Conservation (phyloP, 768 basidiomycete species). For the Dacryopinax spathularia region DNA sequence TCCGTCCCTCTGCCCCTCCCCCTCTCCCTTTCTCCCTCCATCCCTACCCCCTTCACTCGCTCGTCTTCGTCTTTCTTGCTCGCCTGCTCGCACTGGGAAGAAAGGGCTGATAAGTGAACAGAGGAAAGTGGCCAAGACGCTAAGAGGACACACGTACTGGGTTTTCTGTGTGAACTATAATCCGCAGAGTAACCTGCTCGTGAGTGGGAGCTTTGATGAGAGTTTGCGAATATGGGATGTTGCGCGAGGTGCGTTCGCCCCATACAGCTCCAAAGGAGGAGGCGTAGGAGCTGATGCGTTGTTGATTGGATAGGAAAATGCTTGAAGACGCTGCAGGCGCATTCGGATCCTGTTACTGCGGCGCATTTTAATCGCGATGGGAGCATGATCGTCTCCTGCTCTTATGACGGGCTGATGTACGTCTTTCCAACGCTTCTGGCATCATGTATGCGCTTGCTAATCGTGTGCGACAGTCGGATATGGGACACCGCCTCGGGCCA, state of each 20-base stretch:
- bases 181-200: slow-evolving; percentile 76
- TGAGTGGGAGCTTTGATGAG: slow-evolving; percentile 91
- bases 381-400: slow-evolving; percentile 83
- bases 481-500: slow-evolving; percentile 98
- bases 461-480: slow-evolving; percentile 56
- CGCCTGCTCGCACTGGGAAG: not conserved
- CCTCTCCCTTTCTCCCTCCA: no score
- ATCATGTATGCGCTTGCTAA: not conserved
- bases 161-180: slow-evolving; percentile 91
- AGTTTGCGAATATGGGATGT: slow-evolving; percentile 96
- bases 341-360: slow-evolving; percentile 92
- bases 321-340: slow-evolving; percentile 82
- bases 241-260: slow-evolving; percentile 46
- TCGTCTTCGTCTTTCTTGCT: no score
- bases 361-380: slow-evolving; percentile 92
- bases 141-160: slow-evolving; percentile 82
- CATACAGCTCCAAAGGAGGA: not conserved
- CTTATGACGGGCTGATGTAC: slow-evolving; percentile 95
- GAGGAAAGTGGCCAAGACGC: slow-evolving; percentile 46
- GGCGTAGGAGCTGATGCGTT: not conserved
- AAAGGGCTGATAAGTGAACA: slow-evolving; percentile 19
- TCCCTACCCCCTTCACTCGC: not conserved
- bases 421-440: slow-evolving; percentile 18
- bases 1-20: slow-evolving; percentile 5
- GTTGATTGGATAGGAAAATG: slow-evolving; percentile 43